These are phyloP conservation scores for Paraphaeosphaeria minitans DNA, from an alignment of 2,329 filamentous ascomycete genomes.

Conservation along the genomic window DNA sequence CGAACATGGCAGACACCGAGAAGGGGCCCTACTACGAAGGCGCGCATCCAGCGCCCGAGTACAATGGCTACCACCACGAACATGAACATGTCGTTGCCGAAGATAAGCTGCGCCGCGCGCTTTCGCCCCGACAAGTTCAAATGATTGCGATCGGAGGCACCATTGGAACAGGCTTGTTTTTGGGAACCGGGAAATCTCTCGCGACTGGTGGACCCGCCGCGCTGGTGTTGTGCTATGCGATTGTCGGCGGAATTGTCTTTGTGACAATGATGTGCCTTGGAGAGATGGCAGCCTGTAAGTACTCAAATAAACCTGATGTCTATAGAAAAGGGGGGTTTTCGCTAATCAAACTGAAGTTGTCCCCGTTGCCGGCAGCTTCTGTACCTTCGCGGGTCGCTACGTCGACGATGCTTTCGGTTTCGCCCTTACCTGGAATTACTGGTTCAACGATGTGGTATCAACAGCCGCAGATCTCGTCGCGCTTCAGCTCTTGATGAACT, in stretches of 20 bases:
- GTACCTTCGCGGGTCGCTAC: conserved; percentile 45
- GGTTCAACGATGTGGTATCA: conserved; percentile 39
- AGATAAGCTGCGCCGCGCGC: conserved; percentile 31
- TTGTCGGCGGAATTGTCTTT: conserved; percentile 39
- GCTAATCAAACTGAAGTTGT: conserved; percentile 20
- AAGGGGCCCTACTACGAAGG: conserved; percentile 11
- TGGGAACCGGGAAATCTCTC: conserved; percentile 61
- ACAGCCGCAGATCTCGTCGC: conserved; percentile 44
- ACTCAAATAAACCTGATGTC: too few species aligned
- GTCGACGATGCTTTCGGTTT: conserved; percentile 66
- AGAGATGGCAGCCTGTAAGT: conserved; percentile 41
- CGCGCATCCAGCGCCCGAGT: neutral
- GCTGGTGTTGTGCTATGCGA: conserved; percentile 45
- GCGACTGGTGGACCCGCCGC: conserved; percentile 50
- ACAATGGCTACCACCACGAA: conserved; percentile 5
- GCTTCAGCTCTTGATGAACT: conserved; percentile 40
- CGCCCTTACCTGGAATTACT: conserved; percentile 40
- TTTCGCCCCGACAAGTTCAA: conserved; percentile 58
- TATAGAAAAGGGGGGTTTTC: too few species aligned
- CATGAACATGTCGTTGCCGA: conserved; percentile 25
- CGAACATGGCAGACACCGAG: conserved; percentile 9
- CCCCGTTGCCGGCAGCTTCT: conserved; percentile 41
- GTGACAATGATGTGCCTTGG: conserved; percentile 45
- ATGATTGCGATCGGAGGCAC: conserved; percentile 67
- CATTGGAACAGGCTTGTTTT: conserved; percentile 65